Base-by-base conservation (phyloP, 2,329 filamentous ascomycete species). In the Talaromyces sp. region DNA sequence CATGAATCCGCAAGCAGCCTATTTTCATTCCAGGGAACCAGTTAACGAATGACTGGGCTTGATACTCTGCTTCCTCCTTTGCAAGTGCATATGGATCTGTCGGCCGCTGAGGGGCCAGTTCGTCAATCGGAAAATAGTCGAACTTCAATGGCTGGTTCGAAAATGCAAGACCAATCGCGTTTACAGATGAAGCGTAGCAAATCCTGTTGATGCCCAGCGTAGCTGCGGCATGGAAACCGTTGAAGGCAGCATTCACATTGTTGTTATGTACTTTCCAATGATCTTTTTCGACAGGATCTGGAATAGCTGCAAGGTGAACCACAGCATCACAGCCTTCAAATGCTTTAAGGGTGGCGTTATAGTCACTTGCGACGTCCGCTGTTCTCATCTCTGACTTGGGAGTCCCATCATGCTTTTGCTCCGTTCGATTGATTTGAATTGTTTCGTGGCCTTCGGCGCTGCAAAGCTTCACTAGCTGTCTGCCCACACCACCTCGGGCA, bases 1-100 rank as follows among this genome's bases (percentile, higher is more conserved):
- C 71, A 55, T 77, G 74, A 59, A 76, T 75, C 19, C 74, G 72
- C 59, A 77, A 63, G 60, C 73, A 73, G 0, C 74, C 73, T 30
- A 76, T 71, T 59, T 72, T 75, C 65, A 72, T 73, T 2, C 73
- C 74, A 0, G 73, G 75, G 56, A 71, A 76, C 73, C 74, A 76
- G 33, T 72, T 63, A 2, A 67, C 69, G 36, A 77, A 75, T 0
- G 71, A 65, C n/a, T 60, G 62, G 6, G 71, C 74, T 62, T 76
- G 72, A 5, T 67, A 60, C 62, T 76, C 75, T 3, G 73, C 67
- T 63, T 76, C 73, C 8, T 70, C 63, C 60, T 77, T 77, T n/a
- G 72, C 72, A 2, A 76, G 67, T 4, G 73, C 72, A 57, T 76
- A 76, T 0, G 71, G 58, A 58, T 76, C 75, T 1, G 72, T 76